These are phyloP conservation scores for Fusarium citri DNA, from an alignment of 2,329 filamentous ascomycete genomes.

Conservation along the genomic window DNA sequence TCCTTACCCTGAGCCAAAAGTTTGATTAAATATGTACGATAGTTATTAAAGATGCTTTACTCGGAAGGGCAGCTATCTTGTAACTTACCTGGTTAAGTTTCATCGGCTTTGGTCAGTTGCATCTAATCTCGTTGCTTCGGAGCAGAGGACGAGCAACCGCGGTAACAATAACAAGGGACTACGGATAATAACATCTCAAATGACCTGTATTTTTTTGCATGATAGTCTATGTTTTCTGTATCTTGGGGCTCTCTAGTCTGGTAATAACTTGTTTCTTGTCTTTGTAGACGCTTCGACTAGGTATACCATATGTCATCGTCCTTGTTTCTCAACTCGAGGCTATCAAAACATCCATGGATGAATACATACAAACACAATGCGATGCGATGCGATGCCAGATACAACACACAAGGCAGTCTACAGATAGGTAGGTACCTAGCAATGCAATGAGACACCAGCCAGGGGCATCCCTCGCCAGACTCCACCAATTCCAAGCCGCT, in stretches of 20 bases:
- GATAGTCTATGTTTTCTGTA: background rate
- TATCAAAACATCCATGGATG: background rate
- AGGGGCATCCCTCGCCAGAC: slow-evolving; percentile 20
- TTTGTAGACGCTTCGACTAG: background rate
- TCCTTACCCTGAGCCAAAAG: slow-evolving; percentile 1
- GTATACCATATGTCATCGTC: background rate
- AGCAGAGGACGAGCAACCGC: slow-evolving; percentile 20
- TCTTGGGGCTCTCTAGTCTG: background rate
- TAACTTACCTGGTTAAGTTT: background rate
- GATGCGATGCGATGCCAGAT: slow-evolving; percentile 5
- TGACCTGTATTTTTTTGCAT: background rate
- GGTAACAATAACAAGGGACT: slow-evolving; percentile 17
- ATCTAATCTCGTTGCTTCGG: slow-evolving; percentile 11
- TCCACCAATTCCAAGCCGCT: slow-evolving; percentile 39
- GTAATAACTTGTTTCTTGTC: background rate
- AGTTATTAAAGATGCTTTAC: slow-evolving; percentile 4
- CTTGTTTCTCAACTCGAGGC: slow-evolving; percentile 2
- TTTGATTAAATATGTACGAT: slow-evolving; percentile 9
- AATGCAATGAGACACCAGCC: slow-evolving; percentile 19
- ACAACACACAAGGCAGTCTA: background rate
- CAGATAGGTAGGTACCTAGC: background rate
- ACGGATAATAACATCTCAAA: background rate
- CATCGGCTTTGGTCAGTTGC: background rate
- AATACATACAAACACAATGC: background rate
- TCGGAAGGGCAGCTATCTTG: slow-evolving; percentile 12